These are phyloP conservation scores for Diplodia intermedia DNA, from an alignment of 2,329 filamentous ascomycete species.

Conservation along the genomic window DNA sequence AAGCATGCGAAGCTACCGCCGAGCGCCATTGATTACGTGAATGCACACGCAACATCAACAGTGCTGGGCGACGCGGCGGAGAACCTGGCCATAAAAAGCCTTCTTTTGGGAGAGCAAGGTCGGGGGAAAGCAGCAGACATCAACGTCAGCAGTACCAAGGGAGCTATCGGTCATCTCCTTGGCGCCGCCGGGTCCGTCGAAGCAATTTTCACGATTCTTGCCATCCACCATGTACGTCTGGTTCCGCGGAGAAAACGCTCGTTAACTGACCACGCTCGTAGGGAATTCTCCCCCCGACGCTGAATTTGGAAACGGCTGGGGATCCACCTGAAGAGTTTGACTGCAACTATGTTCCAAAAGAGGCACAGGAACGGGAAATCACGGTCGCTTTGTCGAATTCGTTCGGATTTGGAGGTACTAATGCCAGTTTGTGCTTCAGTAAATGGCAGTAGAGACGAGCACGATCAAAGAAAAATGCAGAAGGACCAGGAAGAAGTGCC, in stretches of 20 bases:
- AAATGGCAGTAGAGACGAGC: conserved; percentile 43
- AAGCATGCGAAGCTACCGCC: conserved; percentile 74
- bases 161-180: conserved; percentile 87
- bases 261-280: conserved; percentile 49
- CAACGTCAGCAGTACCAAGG: conserved; percentile 92
- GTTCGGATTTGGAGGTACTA: conserved; percentile 97
- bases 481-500: background rate
- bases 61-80: conserved; percentile 86
- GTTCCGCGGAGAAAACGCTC: background rate
- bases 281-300: conserved; percentile 82
- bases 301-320: conserved; percentile 75
- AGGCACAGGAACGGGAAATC: conserved; percentile 67
- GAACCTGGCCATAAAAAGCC: conserved; percentile 76
- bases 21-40: conserved; percentile 82
- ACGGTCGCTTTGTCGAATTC: conserved; percentile 86
- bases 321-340: conserved; percentile 67
- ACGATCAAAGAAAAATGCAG: background rate
- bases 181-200: conserved; percentile 92
- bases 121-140: conserved; percentile 67
- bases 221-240: conserved; percentile 74
- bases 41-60: conserved; percentile 93
- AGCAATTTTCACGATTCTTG: conserved; percentile 81
- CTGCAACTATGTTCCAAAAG: conserved; percentile 84
- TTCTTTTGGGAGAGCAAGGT: conserved; percentile 78
- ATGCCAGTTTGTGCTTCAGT: conserved; percentile 84